Conservation (phyloP, 2,329 filamentous ascomycete genomes). For the Fusarium luffae region DNA sequence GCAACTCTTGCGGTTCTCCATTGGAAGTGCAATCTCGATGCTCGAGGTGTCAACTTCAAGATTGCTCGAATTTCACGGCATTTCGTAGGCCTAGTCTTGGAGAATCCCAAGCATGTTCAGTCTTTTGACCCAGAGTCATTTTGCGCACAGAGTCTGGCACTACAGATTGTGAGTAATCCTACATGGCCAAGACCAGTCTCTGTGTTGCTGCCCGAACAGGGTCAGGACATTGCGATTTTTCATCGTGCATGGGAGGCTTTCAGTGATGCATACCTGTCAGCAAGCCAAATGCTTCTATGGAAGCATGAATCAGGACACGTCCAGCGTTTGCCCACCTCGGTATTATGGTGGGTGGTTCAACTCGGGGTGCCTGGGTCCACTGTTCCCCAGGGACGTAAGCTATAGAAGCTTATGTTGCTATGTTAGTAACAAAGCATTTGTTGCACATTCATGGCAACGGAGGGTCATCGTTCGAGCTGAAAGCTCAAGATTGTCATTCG, state of each 20-base stretch:
- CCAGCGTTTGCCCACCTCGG: background rate
- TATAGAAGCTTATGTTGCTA: too few species aligned
- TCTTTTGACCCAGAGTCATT: background rate
- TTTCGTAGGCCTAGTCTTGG: background rate
- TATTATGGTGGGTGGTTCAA: background rate
- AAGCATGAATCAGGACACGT: background rate
- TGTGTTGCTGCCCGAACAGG: too few species aligned
- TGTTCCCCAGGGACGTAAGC: background rate
- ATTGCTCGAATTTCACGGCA: conserved; percentile 8
- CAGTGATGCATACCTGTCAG: background rate
- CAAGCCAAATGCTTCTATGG: background rate
- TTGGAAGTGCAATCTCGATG: conserved; percentile 41
- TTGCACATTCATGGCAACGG: background rate
- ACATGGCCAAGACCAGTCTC: conserved; percentile 24
- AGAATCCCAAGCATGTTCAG: background rate
- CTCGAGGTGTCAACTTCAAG: conserved; percentile 38
- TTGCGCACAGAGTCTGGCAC: background rate
- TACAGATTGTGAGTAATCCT: background rate
- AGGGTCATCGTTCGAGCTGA: conserved; percentile 4
- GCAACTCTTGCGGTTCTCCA: conserved; percentile 41
- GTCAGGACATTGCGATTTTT: too few species aligned
- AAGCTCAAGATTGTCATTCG: conserved; percentile 21
- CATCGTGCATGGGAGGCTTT: background rate
- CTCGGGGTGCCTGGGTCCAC: background rate
- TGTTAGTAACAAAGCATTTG: background rate